Conservation (phyloP, 257 asterid genomes). For the Leonotis leonurus region DNA sequence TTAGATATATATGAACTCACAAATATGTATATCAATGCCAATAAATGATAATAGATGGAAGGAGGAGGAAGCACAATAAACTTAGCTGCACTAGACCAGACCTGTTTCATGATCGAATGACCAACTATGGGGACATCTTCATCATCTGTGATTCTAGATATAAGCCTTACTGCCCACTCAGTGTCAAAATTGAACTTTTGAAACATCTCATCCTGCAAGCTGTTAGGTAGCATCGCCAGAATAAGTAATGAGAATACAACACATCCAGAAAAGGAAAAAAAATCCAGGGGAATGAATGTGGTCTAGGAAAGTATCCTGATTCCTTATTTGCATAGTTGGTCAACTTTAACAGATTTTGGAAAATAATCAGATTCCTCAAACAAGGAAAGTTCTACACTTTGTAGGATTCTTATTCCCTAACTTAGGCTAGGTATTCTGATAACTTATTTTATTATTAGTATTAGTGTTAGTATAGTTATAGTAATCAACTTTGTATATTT, state of each 20-base stretch:
- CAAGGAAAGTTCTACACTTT: too few species aligned
- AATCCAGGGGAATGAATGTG: too few species aligned
- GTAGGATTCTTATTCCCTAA: too few species aligned
- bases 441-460: too few species aligned
- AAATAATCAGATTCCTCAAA: too few species aligned
- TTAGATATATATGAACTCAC: conserved; percentile 12
- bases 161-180: conserved; percentile 94
- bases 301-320: too few species aligned
- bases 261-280: background rate
- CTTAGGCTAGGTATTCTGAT: too few species aligned
- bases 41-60: background rate
- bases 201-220: conserved; percentile 98
- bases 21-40: background rate
- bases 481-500: too few species aligned
- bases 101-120: conserved; percentile 84
- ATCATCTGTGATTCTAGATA: conserved; percentile 77
- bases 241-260: conserved; percentile 8
- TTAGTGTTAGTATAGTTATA: too few species aligned
- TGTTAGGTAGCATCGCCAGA: conserved; percentile 24
- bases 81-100: conserved; percentile 2
- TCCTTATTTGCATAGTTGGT: too few species aligned
- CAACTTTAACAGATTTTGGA: too few species aligned
- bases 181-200: conserved; percentile 92
- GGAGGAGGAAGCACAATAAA: conserved; percentile 3
- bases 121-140: conserved; percentile 95